Base-by-base conservation (phyloP, 176 grass and related monocot genomes). In the Leersia perrieri region DNA sequence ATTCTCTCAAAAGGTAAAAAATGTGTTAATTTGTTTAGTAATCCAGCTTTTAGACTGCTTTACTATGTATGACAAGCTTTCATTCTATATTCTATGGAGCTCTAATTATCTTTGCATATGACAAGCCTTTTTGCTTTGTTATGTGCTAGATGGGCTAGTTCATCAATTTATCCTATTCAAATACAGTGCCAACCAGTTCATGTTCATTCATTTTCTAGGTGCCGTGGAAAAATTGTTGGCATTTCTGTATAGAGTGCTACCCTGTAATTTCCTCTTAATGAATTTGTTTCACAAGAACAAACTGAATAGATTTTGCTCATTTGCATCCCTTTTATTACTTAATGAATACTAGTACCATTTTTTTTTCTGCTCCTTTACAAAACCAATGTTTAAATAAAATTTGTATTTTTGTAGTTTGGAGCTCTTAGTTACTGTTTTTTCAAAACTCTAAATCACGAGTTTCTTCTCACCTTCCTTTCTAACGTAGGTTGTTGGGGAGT, bases 291-390 rank as follows among this genome's bases (percentile, higher is more conserved):
- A 63, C 28, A 42, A 20, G 27, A 45, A 65, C 18, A 0, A 65
- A 45, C 36, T 22, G 5, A 12, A 82, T 60, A 58, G 57, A n/a
- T n/a, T n/a, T n/a, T n/a, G n/a, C n/a, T n/a, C n/a, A 28, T 64
- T 49, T 42, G 40, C 40, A 42, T 42, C 40, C 10, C 40, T 64
- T 22, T 42, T 72, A n/a, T n/a, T n/a, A n/a, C n/a, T 73, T 63
- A 36, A 82, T 81, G 79, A 42, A 40, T 72, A 33, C 12, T 15
- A 13, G 33, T 41, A 61, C 7, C n/a, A n/a, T n/a, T 42, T 62
- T 61, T 40, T 78, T 79, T 73, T 10, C 12, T 49, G 15, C 57
- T 32, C 39, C 39, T 68, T 72, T 49, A 73, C 42, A 60, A 72
- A 63, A 26, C 34, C 38, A 15, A 47, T n/a, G n/a, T n/a, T n/a